These are phyloP conservation scores for Erysiphe neolycopersici DNA, from an alignment of 2,329 filamentous ascomycete species.

Conservation along the genomic window DNA sequence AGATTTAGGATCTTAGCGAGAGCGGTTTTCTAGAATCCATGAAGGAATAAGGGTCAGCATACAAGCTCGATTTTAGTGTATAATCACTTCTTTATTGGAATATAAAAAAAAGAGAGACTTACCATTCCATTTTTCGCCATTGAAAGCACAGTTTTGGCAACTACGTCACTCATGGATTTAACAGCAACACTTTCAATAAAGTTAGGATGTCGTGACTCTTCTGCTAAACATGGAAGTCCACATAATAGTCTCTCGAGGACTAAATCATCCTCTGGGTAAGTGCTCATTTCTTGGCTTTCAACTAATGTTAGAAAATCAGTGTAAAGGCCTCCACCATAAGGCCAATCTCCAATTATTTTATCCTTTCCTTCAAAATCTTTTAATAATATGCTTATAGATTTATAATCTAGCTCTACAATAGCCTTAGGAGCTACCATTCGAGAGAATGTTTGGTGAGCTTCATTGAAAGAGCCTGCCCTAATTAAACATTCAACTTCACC, in stretches of 20 bases:
- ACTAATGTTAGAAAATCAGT: constrained; percentile 28
- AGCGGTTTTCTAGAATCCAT: constrained; percentile 16
- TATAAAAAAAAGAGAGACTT: constrained; percentile 11
- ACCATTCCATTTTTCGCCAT: constrained; percentile 29
- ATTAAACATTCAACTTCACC: constrained; percentile 59
- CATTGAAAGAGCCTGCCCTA: constrained; percentile 44
- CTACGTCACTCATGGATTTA: constrained; percentile 52
- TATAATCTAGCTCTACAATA: constrained; percentile 61
- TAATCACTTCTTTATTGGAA: background rate
- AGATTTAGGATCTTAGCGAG: constrained; percentile 26
- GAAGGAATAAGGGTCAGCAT: background rate
- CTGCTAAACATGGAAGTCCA: constrained; percentile 25
- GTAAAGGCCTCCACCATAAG: constrained; percentile 57
- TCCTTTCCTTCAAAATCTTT: constrained; percentile 40
- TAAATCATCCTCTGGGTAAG: constrained; percentile 16
- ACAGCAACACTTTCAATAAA: constrained; percentile 44
- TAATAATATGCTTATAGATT: constrained; percentile 39
- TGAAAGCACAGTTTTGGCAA: constrained; percentile 37
- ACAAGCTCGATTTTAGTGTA: too few species aligned
- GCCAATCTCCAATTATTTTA: constrained; percentile 43
- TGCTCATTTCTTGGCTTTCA: constrained; percentile 14
- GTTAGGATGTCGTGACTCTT: constrained; percentile 11
- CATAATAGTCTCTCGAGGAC: constrained; percentile 29
- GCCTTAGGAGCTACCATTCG: constrained; percentile 56
- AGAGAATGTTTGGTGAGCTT: constrained; percentile 65